Evolutionary conservation across 1,139 yeast genomes (phyloP).

Genomic region (Pichia sp.): DNA sequence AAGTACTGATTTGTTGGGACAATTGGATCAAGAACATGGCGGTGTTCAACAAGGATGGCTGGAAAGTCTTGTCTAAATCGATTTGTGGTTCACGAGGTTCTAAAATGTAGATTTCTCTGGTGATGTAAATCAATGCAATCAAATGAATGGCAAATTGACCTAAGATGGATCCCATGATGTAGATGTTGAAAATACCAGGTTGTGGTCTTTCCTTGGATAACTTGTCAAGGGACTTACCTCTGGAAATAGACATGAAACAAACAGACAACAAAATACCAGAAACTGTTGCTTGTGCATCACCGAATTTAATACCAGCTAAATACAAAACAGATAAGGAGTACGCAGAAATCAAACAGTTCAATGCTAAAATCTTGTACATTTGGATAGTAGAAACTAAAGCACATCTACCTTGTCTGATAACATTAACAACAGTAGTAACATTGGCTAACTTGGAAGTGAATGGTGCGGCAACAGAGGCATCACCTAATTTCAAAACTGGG

Average conservation of each 20-base stretch:
- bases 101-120: slow-evolving; percentile 74
- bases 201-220: slow-evolving; percentile 95
- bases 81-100: slow-evolving; percentile 91
- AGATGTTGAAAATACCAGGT: slow-evolving; percentile 91
- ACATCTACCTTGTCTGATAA: slow-evolving; percentile 98
- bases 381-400: slow-evolving; percentile 97
- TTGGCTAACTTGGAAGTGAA: slow-evolving; percentile 92
- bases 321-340: slow-evolving; percentile 92
- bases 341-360: slow-evolving; percentile 96
- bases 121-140: slow-evolving; percentile 75
- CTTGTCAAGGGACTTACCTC: slow-evolving; percentile 89
- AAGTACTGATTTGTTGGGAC: slow-evolving; percentile 96
- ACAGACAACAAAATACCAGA: slow-evolving; percentile 89
- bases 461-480: slow-evolving; percentile 99
- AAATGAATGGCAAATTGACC: slow-evolving; percentile 97
- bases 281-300: slow-evolving; percentile 95
- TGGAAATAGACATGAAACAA: slow-evolving; percentile 93
- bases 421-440: slow-evolving; percentile 90
- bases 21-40: slow-evolving; percentile 93
- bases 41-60: slow-evolving; percentile 90
- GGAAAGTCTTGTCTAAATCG: slow-evolving; percentile 85
- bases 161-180: slow-evolving; percentile 95
- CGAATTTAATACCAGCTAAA: slow-evolving; percentile 96
- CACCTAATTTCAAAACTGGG: slow-evolving; percentile 93
- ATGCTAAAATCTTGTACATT: slow-evolving; percentile 97